phyloP scores from a whole-genome alignment of 768 basidiomycete genomes.

The Podaxis sp. region DNA sequence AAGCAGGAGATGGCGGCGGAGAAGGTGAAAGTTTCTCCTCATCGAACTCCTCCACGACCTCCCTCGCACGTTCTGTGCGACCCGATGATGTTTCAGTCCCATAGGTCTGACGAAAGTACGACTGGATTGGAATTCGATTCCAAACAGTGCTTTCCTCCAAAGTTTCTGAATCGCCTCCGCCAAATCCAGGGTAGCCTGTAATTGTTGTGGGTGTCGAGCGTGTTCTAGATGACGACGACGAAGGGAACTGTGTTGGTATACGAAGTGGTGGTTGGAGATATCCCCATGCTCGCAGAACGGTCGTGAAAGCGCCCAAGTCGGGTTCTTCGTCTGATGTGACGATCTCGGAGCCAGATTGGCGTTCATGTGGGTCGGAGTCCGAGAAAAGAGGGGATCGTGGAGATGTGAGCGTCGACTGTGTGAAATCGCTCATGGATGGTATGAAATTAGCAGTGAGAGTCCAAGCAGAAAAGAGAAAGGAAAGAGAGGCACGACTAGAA shows the following conservation, averaged over 20 bases:
- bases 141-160: slow-evolving; percentile 57
- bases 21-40: slow-evolving; percentile 18
- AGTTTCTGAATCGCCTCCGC: slow-evolving; percentile 10
- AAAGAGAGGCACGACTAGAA: background rate
- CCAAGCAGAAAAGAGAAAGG: background rate
- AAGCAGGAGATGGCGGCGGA: slow-evolving; percentile 18
- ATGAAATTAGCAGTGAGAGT: background rate
- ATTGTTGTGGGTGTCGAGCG: slow-evolving; percentile 8
- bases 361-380: background rate
- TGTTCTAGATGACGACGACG: slow-evolving; percentile 13
- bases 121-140: slow-evolving; percentile 52
- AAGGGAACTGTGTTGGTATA: slow-evolving; percentile 20
- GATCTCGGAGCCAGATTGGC: slow-evolving; percentile 8
- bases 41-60: slow-evolving; percentile 18
- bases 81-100: slow-evolving; percentile 18
- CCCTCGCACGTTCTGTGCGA: slow-evolving; percentile 15
- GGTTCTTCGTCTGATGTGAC: slow-evolving; percentile 59
- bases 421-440: slow-evolving; percentile 3
- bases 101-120: slow-evolving; percentile 40
- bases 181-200: slow-evolving; percentile 12
- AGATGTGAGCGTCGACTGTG: slow-evolving; percentile 2
- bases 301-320: slow-evolving; percentile 68
- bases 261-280: slow-evolving; percentile 48
- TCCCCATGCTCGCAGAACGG: slow-evolving; percentile 62
- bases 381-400: slow-evolving; percentile 7